Evolutionary conservation across 768 basidiomycete genomes (phyloP).

Genomic region (Mycena alexandri): DNA sequence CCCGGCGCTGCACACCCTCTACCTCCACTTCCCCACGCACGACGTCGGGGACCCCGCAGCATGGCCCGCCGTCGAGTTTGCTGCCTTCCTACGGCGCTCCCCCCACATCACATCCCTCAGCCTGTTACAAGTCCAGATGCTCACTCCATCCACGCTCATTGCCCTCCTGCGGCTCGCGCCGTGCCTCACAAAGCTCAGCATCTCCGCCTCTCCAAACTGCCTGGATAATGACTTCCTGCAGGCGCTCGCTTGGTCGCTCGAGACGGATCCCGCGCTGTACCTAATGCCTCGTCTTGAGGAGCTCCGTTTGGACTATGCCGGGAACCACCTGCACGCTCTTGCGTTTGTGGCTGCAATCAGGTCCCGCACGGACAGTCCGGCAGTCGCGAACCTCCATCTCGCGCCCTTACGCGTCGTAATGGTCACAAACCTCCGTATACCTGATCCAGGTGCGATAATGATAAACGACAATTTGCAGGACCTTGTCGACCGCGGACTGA

Average conservation of each 20-base stretch:
- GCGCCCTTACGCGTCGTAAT: too few species aligned
- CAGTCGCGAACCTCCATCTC: too few species aligned
- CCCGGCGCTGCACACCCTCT: conserved; percentile 1
- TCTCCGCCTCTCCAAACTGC: not conserved
- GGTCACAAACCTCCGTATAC: too few species aligned
- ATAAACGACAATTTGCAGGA: too few species aligned
- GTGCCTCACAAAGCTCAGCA: not conserved
- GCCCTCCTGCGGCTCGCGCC: conserved; percentile 8
- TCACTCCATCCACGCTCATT: not conserved
- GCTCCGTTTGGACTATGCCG: not conserved
- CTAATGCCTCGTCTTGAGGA: conserved; percentile 6
- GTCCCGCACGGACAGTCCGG: too few species aligned
- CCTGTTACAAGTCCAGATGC: not conserved
- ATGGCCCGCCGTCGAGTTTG: too few species aligned
- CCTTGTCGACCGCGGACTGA: too few species aligned
- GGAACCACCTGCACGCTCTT: not conserved
- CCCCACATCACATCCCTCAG: not conserved
- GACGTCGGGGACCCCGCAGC: not conserved
- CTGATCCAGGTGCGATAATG: too few species aligned
- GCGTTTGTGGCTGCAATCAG: not conserved
- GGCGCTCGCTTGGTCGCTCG: not conserved
- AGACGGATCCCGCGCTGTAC: not conserved
- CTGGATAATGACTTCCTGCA: not conserved
- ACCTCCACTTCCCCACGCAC: not conserved
- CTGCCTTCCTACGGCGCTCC: conserved; percentile 8